Percentiles rank a stretch among this genome's conserved stretches.
phyloP scores from a whole-genome alignment of 441 rosid genomes.

The Corymbia citriodora region DNA sequence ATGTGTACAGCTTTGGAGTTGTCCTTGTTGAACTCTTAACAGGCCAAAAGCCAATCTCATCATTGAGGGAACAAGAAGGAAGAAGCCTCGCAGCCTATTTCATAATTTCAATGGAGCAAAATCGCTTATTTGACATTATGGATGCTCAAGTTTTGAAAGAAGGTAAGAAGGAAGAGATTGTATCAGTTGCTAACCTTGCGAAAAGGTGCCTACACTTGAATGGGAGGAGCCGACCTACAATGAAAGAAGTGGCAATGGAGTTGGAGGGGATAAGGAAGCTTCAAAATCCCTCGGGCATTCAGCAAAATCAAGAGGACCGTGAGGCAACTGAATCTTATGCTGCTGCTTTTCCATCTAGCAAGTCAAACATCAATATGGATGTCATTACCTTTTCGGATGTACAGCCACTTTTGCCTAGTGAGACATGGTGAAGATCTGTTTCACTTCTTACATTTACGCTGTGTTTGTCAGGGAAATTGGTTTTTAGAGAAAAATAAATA shows the following conservation, averaged over 20 bases:
- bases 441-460: background rate
- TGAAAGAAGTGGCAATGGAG: too few relatives aligned
- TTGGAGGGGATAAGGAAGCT: too few relatives aligned
- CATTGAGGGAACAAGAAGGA: too few relatives aligned
- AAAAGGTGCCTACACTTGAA: too few relatives aligned
- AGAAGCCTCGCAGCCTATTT: too few relatives aligned
- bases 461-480: background rate
- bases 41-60: background rate
- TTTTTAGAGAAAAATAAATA: too few relatives aligned
- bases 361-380: rapidly evolving
- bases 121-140: too few relatives aligned
- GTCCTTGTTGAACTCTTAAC: background rate
- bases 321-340: background rate
- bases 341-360: background rate
- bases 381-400: background rate
- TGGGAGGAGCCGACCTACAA: rapidly evolving
- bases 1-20: background rate
- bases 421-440: rapidly evolving
- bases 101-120: too few relatives aligned
- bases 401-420: background rate
- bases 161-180: too few relatives aligned
- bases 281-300: too few relatives aligned
- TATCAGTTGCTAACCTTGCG: too few relatives aligned
- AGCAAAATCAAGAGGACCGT: rapidly evolving
- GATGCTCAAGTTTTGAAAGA: too few relatives aligned